A percentile compares a stretch with the other conserved stretches of the same genome.
phyloP scores from a whole-genome alignment of 257 asterid species.

The Capsicum rhomboideum region DNA sequence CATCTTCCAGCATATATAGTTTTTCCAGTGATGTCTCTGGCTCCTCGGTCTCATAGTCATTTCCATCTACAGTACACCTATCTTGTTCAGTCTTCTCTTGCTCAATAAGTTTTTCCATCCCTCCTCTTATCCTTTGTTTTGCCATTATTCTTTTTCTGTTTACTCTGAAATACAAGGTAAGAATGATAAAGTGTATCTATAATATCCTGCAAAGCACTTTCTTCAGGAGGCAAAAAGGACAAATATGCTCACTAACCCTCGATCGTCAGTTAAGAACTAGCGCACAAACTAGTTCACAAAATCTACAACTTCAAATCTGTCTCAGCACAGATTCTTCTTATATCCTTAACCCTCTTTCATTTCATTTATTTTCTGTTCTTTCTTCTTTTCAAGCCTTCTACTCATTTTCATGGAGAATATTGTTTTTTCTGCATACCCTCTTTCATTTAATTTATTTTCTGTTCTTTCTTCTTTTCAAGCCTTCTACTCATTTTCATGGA shows the following conservation, averaged over 20 bases:
- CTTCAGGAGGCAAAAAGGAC: neutral
- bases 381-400: neutral
- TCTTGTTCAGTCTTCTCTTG: slow-evolving; percentile 44
- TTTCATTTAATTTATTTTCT: no score
- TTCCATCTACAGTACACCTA: slow-evolving; percentile 24
- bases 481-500: neutral
- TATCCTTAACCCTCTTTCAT: neutral
- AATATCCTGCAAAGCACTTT: neutral
- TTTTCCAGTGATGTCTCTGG: slow-evolving; percentile 33
- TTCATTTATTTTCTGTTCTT: no score
- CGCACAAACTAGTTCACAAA: neutral
- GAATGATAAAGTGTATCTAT: neutral
- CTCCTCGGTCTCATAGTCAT: slow-evolving; percentile 23
- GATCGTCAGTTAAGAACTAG: neutral
- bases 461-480: no score
- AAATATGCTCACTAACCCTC: neutral
- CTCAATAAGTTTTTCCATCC: slow-evolving; percentile 37
- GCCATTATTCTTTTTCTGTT: slow-evolving; percentile 68
- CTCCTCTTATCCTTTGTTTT: slow-evolving; percentile 64
- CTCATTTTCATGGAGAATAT: neutral
- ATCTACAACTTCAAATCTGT: neutral
- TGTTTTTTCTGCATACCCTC: neutral
- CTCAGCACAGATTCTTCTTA: neutral
- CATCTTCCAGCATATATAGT: slow-evolving; percentile 46
- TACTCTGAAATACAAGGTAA: slow-evolving; percentile 42